Evolutionary conservation across 2,329 filamentous ascomycete species (phyloP).

Genomic region (Penicillium brasilianum): DNA sequence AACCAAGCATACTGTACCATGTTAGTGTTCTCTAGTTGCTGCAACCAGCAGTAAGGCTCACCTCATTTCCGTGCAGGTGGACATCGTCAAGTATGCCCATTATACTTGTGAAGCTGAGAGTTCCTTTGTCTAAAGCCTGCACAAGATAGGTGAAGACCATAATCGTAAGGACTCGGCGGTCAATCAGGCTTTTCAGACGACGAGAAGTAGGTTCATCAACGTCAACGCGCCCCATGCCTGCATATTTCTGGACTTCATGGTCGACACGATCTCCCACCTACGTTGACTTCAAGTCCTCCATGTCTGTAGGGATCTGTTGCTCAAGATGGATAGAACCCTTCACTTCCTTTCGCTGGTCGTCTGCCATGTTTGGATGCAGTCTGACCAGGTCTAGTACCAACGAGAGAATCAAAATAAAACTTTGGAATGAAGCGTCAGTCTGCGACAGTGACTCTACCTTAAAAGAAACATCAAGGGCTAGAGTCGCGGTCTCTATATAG

Average conservation of each 20-base stretch:
- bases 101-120: constrained; percentile 47
- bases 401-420: background rate
- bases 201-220: constrained; percentile 65
- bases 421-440: background rate
- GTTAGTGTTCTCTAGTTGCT: background rate
- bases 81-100: constrained; percentile 54
- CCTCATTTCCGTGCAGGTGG: constrained; percentile 46
- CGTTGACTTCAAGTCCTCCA: background rate
- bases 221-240: constrained; percentile 59
- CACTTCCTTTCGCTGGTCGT: background rate
- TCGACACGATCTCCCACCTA: constrained; percentile 1
- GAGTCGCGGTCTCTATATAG: background rate
- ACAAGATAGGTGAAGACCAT: constrained; percentile 78
- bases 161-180: constrained; percentile 68
- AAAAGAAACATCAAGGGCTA: background rate
- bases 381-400: background rate
- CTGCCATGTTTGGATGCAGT: background rate
- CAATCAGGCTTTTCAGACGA: constrained; percentile 68
- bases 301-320: background rate
- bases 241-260: constrained; percentile 67
- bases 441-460: background rate
- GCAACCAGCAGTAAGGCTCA: constrained; percentile 22
- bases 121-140: constrained; percentile 55
- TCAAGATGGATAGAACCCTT: background rate
- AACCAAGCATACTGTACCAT: constrained; percentile 69